Conservation (phyloP, 2,329 filamentous ascomycete species). For the Knufia fluminis region DNA sequence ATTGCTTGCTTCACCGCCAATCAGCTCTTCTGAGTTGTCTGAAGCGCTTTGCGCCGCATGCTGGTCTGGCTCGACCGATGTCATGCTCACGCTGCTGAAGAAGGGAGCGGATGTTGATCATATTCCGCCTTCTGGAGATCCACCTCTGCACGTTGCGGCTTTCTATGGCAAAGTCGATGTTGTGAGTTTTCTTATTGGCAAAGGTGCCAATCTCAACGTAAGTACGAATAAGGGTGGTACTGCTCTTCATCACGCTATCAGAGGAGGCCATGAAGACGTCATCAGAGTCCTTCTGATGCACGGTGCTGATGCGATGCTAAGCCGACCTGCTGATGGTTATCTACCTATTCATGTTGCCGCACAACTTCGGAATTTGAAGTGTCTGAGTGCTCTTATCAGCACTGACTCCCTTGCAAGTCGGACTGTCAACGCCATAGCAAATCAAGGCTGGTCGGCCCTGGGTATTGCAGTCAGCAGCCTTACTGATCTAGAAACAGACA, state of each 20-base stretch:
- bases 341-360: neutral
- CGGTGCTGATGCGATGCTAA: neutral
- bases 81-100: neutral
- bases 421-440: neutral
- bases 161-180: slow-evolving; percentile 4
- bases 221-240: neutral
- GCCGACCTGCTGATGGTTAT: neutral
- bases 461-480: neutral
- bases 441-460: neutral
- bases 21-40: neutral
- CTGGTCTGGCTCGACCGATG: neutral
- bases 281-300: neutral
- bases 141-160: slow-evolving; percentile 9
- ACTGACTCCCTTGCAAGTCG: neutral
- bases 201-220: neutral
- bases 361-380: neutral
- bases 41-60: neutral
- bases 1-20: neutral
- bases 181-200: neutral
- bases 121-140: neutral
- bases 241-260: neutral
- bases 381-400: neutral
- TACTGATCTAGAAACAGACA: neutral
- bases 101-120: neutral
- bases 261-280: neutral